Conservation (phyloP, 2,329 filamentous ascomycete species). For the Samsoniella hepiali region DNA sequence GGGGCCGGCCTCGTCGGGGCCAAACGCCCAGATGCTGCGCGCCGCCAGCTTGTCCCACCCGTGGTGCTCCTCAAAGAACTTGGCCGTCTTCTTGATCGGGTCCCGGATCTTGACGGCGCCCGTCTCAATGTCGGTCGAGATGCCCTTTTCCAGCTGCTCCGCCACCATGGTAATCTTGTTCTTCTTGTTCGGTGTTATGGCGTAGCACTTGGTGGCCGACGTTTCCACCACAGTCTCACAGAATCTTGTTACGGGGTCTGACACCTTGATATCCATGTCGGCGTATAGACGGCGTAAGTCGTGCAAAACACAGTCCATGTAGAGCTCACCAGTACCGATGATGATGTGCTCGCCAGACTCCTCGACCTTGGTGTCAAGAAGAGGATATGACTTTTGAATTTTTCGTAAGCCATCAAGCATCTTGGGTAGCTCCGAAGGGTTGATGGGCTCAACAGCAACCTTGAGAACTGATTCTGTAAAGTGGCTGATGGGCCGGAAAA, state of each 20-base stretch:
- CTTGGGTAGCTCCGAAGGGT: constrained; percentile 95
- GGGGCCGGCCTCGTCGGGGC: constrained; percentile 88
- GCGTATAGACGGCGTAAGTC: constrained; percentile 91
- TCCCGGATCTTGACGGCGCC: constrained; percentile 90
- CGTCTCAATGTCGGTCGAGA: constrained; percentile 89
- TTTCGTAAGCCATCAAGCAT: constrained; percentile 97
- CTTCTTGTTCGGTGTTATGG: constrained; percentile 97
- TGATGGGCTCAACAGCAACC: constrained; percentile 95
- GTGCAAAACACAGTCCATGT: constrained; percentile 98
- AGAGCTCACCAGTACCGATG: constrained; percentile 93
- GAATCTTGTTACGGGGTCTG: constrained; percentile 94
- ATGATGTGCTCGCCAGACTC: constrained; percentile 96
- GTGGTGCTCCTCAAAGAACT: constrained; percentile 96
- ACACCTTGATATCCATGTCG: constrained; percentile 99
- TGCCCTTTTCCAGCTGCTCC: constrained; percentile 90
- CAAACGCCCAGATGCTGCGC: constrained; percentile 97
- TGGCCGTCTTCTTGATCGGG: constrained; percentile 86
- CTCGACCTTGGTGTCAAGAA: constrained; percentile 95
- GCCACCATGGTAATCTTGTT: constrained; percentile 99
- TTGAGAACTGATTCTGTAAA: constrained; percentile 98
- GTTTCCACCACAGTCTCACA: constrained; percentile 98
- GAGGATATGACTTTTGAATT: constrained; percentile 95
- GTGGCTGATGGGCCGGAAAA: constrained; percentile 89
- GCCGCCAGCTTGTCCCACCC: constrained; percentile 94
- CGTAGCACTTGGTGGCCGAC: constrained; percentile 96